These are phyloP conservation scores for Carex sylvatica DNA, from an alignment of 202 grass and related monocot species.

Conservation along the genomic window DNA sequence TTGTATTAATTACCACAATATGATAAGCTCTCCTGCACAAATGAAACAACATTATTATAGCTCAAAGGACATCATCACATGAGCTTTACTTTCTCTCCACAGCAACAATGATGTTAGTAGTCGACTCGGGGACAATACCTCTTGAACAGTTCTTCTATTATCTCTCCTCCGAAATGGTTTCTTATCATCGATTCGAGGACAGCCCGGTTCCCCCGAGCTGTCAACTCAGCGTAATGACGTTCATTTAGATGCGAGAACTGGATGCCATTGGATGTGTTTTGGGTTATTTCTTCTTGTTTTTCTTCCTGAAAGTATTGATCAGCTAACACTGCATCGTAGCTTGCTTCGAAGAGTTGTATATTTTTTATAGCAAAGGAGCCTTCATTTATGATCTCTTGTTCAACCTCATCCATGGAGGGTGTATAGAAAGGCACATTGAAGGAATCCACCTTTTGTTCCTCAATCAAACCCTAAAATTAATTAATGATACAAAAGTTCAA, in stretches of 20 bases:
- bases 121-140: slow-evolving; percentile 24
- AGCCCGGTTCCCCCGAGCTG: slow-evolving; percentile 21
- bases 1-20: not conserved
- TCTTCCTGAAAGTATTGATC: not conserved
- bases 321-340: slow-evolving; percentile 21
- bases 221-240: slow-evolving; percentile 15
- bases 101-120: slow-evolving; percentile 38
- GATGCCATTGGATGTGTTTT: not conserved
- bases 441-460: slow-evolving; percentile 34
- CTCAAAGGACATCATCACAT: not conserved
- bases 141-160: slow-evolving; percentile 43
- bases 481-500: not conserved
- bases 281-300: not conserved
- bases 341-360: slow-evolving; percentile 37
- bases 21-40: not conserved
- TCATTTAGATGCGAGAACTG: not conserved
- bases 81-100: slow-evolving; percentile 26
- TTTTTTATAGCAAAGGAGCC: slow-evolving; percentile 43
- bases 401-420: slow-evolving; percentile 45
- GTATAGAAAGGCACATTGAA: slow-evolving; percentile 53
- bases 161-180: slow-evolving; percentile 37
- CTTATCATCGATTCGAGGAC: slow-evolving; percentile 49
- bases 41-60: not conserved
- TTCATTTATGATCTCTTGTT: slow-evolving; percentile 27
- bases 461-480: slow-evolving; percentile 35